Base-by-base conservation (phyloP, 768 basidiomycete genomes). In the Russula earlei region DNA sequence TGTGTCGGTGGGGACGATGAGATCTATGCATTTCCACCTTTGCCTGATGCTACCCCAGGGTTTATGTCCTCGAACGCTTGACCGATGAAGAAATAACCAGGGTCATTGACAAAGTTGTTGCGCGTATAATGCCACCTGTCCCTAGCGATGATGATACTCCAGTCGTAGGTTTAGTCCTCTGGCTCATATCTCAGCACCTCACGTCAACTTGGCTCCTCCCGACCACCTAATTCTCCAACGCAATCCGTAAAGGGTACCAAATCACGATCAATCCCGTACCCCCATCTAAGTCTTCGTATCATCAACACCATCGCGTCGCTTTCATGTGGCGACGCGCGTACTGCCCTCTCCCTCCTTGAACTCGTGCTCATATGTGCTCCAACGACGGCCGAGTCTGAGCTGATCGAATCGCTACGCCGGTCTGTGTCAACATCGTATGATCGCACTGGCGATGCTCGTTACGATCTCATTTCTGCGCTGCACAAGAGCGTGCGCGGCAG, bases 401-500 rank as follows among this genome's bases (percentile, higher is more conserved):
- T 92, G 15, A 74, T 87, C 63, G 64, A 69, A 17, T 73, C 77
- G 15, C 70, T 92, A 54, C 77, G 80, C 54, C 77, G 76, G 37
- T 85, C 86, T 34, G 82, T 80, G 15, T 77, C 79, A 12, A 75
- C 79, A 29, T 76, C 83, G 6, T 89, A 87, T 64, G 87, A 91
- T 67, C 78, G 89, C 33, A 77, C 78, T 9, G 87, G 88, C 3
- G 91, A 91, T 59, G 75, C 76, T 56, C 79, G 75, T 55, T 91
- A 89, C 64, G 87, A 91, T 67, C 82, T 87, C 81, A 90, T 89
- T 62, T 85, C 83, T 31, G 89, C 85, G 3, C 71, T 92, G 62
- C 90, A 93, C 70, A 93, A 93, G 68, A 81, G 81, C 55, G 77
- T 92, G 33, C 77, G 91, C 33, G 91, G 88, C 8, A 80, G 82